Evolutionary conservation across 495 filamentous ascomycete species (phyloP).

Genomic region (Talaromyces borbonicus): DNA sequence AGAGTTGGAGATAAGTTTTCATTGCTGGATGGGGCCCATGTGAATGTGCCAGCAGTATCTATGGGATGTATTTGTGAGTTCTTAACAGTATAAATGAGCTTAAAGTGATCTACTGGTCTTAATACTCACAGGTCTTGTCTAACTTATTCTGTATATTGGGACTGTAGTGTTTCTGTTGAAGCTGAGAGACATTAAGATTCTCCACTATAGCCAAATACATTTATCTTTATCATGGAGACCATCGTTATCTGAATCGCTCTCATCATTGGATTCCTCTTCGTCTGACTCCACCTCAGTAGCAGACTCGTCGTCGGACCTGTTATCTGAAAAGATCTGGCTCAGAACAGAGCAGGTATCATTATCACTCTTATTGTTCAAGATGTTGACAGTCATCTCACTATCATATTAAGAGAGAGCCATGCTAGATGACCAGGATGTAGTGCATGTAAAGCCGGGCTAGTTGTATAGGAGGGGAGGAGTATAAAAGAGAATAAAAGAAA

Average conservation of each 20-base stretch:
- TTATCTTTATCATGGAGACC: slow-evolving; percentile 11
- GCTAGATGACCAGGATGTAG: background rate
- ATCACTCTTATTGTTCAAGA: background rate
- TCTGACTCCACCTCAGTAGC: slow-evolving; percentile 10
- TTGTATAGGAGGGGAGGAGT: background rate
- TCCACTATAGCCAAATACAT: slow-evolving; percentile 13
- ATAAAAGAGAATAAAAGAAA: background rate
- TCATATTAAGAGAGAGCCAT: background rate
- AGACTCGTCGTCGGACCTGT: slow-evolving; percentile 11
- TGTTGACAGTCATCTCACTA: background rate
- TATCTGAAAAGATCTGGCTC: slow-evolving; percentile 9
- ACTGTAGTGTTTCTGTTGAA: slow-evolving; percentile 22
- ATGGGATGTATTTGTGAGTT: slow-evolving; percentile 6
- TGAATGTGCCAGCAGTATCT: slow-evolving; percentile 15
- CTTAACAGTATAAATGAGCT: no score
- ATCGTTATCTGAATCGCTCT: slow-evolving; percentile 17
- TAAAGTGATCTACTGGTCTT: slow-evolving; percentile 12
- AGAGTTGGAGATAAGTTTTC: slow-evolving; percentile 17
- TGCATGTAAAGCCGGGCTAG: background rate
- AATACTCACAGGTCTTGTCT: slow-evolving; percentile 18
- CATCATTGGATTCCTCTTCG: slow-evolving; percentile 15
- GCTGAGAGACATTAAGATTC: slow-evolving; percentile 19
- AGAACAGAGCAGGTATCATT: background rate
- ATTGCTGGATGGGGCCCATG: slow-evolving; percentile 15
- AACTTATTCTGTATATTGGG: slow-evolving; percentile 15